phyloP scores from a whole-genome alignment of 495 filamentous ascomycete species.

The Daldinia vernicosa region DNA sequence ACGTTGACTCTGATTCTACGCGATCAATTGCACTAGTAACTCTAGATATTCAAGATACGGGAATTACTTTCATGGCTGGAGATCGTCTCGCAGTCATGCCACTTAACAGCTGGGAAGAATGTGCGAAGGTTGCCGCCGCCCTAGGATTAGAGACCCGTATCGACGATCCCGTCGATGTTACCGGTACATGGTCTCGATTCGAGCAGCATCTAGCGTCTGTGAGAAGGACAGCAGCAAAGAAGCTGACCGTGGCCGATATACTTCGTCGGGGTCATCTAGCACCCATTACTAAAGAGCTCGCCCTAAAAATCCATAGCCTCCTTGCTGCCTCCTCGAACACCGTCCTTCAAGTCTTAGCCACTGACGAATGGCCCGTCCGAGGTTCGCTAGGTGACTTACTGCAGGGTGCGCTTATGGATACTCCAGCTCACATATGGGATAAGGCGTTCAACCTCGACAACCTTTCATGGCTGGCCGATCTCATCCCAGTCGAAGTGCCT shows the following conservation, averaged over 20 bases:
- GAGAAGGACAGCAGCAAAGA: slow-evolving; percentile 38
- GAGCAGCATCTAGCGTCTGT: slow-evolving; percentile 56
- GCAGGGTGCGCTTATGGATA: slow-evolving; percentile 54
- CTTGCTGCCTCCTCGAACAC: slow-evolving; percentile 59
- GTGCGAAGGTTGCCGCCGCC: slow-evolving; percentile 57
- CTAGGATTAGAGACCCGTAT: slow-evolving; percentile 54
- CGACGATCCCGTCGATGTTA: slow-evolving; percentile 47
- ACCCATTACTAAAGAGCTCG: slow-evolving; percentile 59
- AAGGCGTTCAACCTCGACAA: slow-evolving; percentile 55
- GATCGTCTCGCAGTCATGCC: slow-evolving; percentile 62
- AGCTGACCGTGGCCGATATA: slow-evolving; percentile 58
- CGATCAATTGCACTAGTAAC: slow-evolving; percentile 58
- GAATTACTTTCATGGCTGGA: slow-evolving; percentile 60
- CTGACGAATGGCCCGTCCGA: slow-evolving; percentile 59
- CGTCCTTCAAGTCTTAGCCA: slow-evolving; percentile 57
- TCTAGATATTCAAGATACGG: slow-evolving; percentile 56
- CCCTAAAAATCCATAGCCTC: slow-evolving; percentile 52
- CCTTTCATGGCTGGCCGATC: slow-evolving; percentile 55
- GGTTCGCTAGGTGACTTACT: slow-evolving; percentile 59
- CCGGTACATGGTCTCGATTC: slow-evolving; percentile 55
- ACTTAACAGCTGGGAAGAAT: slow-evolving; percentile 58
- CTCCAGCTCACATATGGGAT: slow-evolving; percentile 58
- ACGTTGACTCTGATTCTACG: slow-evolving; percentile 54
- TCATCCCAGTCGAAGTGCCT: slow-evolving; percentile 58
- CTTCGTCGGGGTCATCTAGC: slow-evolving; percentile 58